Percentiles rank a stretch among this genome's conserved stretches.
Evolutionary conservation across 2,329 filamentous ascomycete species (phyloP).

Genomic region (Endoconidiophora polonica): DNA sequence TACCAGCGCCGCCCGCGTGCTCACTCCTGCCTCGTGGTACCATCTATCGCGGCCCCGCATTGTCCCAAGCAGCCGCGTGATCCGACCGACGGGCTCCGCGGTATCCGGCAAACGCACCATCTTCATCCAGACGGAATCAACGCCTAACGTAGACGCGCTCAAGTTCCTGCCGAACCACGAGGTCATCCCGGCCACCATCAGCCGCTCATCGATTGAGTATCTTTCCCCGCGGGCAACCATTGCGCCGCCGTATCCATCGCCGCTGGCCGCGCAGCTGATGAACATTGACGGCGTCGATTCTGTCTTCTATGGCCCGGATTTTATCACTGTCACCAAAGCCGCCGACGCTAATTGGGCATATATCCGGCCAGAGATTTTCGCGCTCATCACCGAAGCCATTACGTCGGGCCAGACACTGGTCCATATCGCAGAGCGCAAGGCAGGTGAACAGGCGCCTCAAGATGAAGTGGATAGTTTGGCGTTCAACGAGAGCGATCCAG

Average conservation of each 20-base stretch:
- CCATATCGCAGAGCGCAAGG: conserved; percentile 46
- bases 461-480: conserved; percentile 54
- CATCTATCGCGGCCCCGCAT: conserved; percentile 9
- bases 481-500: conserved; percentile 80
- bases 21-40: conserved; percentile 13
- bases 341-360: conserved; percentile 82
- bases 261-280: conserved; percentile 76
- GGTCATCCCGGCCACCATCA: conserved; percentile 59
- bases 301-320: conserved; percentile 87
- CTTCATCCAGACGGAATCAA: conserved; percentile 94
- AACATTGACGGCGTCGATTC: conserved; percentile 88
- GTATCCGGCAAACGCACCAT: conserved; percentile 47
- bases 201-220: conserved; percentile 77
- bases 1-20: conserved; percentile 4
- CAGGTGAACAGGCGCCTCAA: conserved; percentile 25
- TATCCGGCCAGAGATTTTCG: conserved; percentile 88
- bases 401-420: conserved; percentile 72
- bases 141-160: conserved; percentile 85
- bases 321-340: conserved; percentile 92
- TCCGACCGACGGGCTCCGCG: conserved; percentile 17
- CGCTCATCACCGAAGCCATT: conserved; percentile 82
- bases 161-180: conserved; percentile 90
- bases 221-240: conserved; percentile 76
- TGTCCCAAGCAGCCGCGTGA: conserved; percentile 12
- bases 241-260: conserved; percentile 75